These are phyloP conservation scores for Leishmania martiniquensis DNA, from an alignment of 208 protist genomes.

Conservation along the genomic window DNA sequence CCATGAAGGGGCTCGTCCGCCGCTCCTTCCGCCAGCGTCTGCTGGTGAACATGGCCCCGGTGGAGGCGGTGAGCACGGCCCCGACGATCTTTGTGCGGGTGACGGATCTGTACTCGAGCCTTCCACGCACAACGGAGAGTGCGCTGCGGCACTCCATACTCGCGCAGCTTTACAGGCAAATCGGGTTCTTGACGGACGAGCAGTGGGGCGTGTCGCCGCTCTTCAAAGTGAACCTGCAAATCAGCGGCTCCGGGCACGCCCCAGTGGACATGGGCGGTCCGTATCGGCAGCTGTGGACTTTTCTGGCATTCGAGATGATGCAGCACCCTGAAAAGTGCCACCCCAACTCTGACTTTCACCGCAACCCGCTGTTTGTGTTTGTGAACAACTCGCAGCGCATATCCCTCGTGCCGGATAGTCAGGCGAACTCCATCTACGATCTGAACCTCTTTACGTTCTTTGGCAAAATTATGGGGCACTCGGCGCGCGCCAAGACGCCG, in stretches of 20 bases:
- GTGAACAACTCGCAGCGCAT: constrained; percentile 86
- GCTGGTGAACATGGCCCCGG: constrained; percentile 71
- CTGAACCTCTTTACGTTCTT: constrained; percentile 89
- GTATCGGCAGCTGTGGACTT: constrained; percentile 91
- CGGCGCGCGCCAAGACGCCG: constrained; percentile 62
- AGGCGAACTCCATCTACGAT: constrained; percentile 71
- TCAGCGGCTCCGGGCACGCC: constrained; percentile 71
- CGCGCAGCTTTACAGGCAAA: constrained; percentile 88
- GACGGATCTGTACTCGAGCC: constrained; percentile 73
- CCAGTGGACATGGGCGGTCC: constrained; percentile 90
- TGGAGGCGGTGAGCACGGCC: constrained; percentile 48
- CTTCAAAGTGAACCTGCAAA: constrained; percentile 87
- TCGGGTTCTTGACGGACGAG: constrained; percentile 68
- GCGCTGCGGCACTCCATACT: constrained; percentile 83
- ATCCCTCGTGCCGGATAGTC: constrained; percentile 81
- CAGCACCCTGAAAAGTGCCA: constrained; percentile 85
- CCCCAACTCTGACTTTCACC: constrained; percentile 83
- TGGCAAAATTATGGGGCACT: constrained; percentile 91
- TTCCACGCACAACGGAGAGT: constrained; percentile 74
- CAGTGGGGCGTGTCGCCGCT: constrained; percentile 72
- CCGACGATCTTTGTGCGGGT: constrained; percentile 72
- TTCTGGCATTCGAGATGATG: constrained; percentile 89
- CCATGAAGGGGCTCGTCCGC: constrained; percentile 84
- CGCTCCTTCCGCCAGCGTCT: constrained; percentile 74
- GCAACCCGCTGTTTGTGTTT: constrained; percentile 88